Evolutionary conservation across 805 yeast species (phyloP), one percentile per base, ranked within the genome.

Genomic region (Hanseniaspora guilliermondii): DNA sequence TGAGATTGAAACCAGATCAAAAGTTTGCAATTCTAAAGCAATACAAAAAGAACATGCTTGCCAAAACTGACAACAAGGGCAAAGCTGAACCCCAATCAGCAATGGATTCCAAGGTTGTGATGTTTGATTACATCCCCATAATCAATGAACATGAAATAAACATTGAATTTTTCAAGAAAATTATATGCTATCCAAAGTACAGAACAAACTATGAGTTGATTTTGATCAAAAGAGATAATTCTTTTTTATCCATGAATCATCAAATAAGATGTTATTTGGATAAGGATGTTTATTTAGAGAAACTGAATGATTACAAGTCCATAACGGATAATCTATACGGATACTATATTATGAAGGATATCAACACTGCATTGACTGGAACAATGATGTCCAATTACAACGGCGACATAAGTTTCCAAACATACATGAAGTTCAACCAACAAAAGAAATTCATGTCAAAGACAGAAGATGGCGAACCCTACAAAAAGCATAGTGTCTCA

Each of bases 81-180:
- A 27, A 39, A n/a, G 9, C 35, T 2, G 55, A 52, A 6, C 12
- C 39, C 2, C 32, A 21, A 24, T 22, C 49, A 21, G 32, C 39
- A 7, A 4, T 22, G n/a, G 40, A 46, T 17, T 53, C 49, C 11
- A 53, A 39, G 27, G 27, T 48, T 12, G 48, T 48, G 8, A 54
- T 48, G 46, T 54, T 54, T 48, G 56, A 54, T 16, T 54, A 48
- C 33, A 42, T 54, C n/a, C 53, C 56, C 6, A 42, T 54, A 11
- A 24, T 42, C 16, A 44, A 54, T 30, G 49, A 47, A 37, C 35
- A 47, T 9, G 49, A 41, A 37, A 36, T 54, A 27, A 47, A 54
- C 25, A 44, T 54, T 24, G 56, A 48, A 30, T 54, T 48, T 48
- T 54, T 54, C 30, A 54, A 50, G 22, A 55, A 49, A 25, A 36